Conservation (phyloP, 2,329 filamentous ascomycete genomes). For the Cytospora piceicola region DNA sequence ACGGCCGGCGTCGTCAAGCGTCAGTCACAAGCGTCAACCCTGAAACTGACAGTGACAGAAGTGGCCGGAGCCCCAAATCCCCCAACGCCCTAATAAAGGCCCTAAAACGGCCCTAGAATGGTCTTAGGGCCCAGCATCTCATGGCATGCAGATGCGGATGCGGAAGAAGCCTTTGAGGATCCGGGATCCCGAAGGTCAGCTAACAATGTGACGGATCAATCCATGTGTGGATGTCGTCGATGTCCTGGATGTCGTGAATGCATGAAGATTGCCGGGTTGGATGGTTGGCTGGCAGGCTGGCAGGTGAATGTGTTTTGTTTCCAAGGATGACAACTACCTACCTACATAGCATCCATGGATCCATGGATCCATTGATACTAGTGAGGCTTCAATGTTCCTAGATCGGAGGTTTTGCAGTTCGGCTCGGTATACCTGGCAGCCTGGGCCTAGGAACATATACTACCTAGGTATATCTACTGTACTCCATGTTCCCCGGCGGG, state of each 20-base stretch:
- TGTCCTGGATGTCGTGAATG: not conserved
- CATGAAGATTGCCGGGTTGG: not conserved
- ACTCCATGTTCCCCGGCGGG: not conserved
- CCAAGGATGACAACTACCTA: too few relatives aligned
- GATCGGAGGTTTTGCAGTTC: not conserved
- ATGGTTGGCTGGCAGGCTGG: too few relatives aligned
- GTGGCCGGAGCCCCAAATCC: not conserved
- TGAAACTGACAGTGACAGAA: not conserved
- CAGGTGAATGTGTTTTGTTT: not conserved
- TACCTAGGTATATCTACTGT: too few relatives aligned
- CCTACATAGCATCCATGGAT: too few relatives aligned
- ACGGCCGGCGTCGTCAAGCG: slow-evolving; percentile 2
- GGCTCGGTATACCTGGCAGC: not conserved
- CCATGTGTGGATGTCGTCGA: too few relatives aligned
- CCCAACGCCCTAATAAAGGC: too few relatives aligned
- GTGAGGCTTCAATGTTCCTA: not conserved
- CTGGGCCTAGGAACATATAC: too few relatives aligned
- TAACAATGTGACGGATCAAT: not conserved
- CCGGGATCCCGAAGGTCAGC: not conserved
- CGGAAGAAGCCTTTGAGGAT: not conserved
- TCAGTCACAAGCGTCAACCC: slow-evolving; percentile 2
- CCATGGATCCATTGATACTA: too few relatives aligned
- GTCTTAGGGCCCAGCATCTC: not conserved
- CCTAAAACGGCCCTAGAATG: too few relatives aligned
- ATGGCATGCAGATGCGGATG: not conserved